phyloP scores from a whole-genome alignment of 2,329 filamentous ascomycete genomes.

The Curvularia sp. region DNA sequence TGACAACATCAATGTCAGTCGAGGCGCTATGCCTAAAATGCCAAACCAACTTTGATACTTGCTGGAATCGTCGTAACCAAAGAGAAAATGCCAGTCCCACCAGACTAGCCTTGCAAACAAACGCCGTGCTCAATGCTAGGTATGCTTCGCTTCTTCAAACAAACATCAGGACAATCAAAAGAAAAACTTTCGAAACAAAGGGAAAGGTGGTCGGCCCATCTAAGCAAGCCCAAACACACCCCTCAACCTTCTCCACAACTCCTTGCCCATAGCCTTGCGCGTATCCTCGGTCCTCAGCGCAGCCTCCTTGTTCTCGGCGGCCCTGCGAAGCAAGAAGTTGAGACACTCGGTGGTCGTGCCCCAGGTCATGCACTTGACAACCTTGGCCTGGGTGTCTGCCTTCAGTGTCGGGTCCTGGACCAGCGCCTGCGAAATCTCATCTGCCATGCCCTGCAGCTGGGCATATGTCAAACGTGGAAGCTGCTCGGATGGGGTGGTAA shows the following conservation, averaged over 20 bases:
- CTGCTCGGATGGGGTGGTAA: conserved; percentile 37
- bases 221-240: conserved; percentile 36
- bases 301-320: conserved; percentile 69
- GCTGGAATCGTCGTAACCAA: neutral
- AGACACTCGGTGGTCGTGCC: conserved; percentile 74
- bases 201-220: neutral
- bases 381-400: conserved; percentile 50
- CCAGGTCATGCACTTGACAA: conserved; percentile 65
- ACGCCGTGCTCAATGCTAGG: conserved; percentile 1
- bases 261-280: conserved; percentile 58
- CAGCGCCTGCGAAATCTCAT: conserved; percentile 75
- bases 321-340: conserved; percentile 69
- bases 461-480: conserved; percentile 64
- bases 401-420: conserved; percentile 54
- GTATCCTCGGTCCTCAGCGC: conserved; percentile 62
- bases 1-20: neutral
- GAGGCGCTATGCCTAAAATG: neutral
- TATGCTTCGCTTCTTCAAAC: neutral
- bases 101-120: neutral
- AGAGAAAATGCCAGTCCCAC: too few species aligned
- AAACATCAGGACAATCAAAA: neutral
- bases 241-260: conserved; percentile 54
- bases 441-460: conserved; percentile 94
- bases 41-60: neutral
- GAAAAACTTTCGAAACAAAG: too few species aligned